Evolutionary conservation across 2,329 filamentous ascomycete genomes (phyloP), one percentile per base, ranked within the genome.

Genomic region (Talaromyces piceae): DNA sequence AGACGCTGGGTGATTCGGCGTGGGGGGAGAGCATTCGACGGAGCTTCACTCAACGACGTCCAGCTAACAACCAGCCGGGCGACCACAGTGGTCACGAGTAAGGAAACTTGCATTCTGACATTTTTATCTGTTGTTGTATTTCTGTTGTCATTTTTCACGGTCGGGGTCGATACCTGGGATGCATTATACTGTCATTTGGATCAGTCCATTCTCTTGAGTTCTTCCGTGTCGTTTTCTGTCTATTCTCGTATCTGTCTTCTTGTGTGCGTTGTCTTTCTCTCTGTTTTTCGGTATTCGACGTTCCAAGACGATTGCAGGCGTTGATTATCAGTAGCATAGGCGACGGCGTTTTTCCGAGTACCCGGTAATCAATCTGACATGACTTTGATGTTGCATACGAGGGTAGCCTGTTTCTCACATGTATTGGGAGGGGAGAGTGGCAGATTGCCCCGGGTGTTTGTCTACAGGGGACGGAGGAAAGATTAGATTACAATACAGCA

Each of bases 11-110:
- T 62, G 87, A 91, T 62, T 93, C 88, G 16, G 85, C 87, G 13
- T 97, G 91, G 91, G 88, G 91, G 47, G 88, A 95, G 71, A 95
- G 88, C 74, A 90, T 96, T 57, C 79, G 90, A 57, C 80, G 89
- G 56, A 95, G 89, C 71, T 89, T 93, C 59, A 95, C 90, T 49
- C 79, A 76, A 61, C 76, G 76, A 61, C 74, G 80, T 56, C 33
- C 33, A 37, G 33, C 33, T 13, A 16, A 8, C 31, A 37, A 37
- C 18, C 31, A 5, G 31, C n/a, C 31, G 6, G 33, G 5, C 33
- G 20, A 11, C 67, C 72, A n/a, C 16, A 45, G 45, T 31, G 28
- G 31, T 47, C 16, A 45, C n/a, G 39, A 51, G n/a, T 52, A 46
- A 45, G 20, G 3, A 9, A 37, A 2, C 16, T 37, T 18, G 30